These are phyloP conservation scores for Chrysosporium queenslandicum DNA, from an alignment of 2,329 filamentous ascomycete species.

Conservation along the genomic window DNA sequence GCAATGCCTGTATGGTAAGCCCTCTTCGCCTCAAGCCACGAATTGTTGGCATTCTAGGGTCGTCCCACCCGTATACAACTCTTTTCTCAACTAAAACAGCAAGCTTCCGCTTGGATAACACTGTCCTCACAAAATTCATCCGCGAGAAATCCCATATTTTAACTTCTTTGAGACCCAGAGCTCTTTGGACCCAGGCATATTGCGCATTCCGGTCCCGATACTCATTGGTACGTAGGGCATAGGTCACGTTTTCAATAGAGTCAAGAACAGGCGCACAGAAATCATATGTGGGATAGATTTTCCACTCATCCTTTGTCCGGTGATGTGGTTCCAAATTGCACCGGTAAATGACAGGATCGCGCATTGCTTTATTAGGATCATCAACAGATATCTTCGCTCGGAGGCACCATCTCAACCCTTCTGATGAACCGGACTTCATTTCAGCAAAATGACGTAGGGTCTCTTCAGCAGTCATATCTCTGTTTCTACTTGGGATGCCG, in stretches of 20 bases:
- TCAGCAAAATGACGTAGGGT: conserved; percentile 78
- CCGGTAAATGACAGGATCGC: conserved; percentile 94
- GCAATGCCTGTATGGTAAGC: conserved; percentile 22
- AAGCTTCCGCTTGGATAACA: conserved; percentile 44
- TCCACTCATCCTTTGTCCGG: conserved; percentile 53
- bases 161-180: conserved; percentile 38
- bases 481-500: conserved; percentile 68
- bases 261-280: conserved; percentile 57
- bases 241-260: conserved; percentile 53
- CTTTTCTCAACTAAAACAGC: conserved; percentile 42
- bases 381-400: conserved; percentile 88
- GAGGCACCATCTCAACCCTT: conserved; percentile 79
- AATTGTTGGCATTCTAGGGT: conserved; percentile 44
- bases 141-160: conserved; percentile 45
- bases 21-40: conserved; percentile 40
- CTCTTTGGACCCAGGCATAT: conserved; percentile 44
- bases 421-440: conserved; percentile 77
- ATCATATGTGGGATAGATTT: conserved; percentile 58
- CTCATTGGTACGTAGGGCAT: conserved; percentile 56
- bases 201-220: conserved; percentile 45
- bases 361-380: conserved; percentile 88
- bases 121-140: conserved; percentile 43
- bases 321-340: conserved; percentile 63
- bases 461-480: conserved; percentile 70
- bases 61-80: conserved; percentile 43